Percentiles rank a stretch among this genome's conserved stretches.
phyloP scores from a whole-genome alignment of 2,329 filamentous ascomycete species.

The Calcarisporium arbuscula region DNA sequence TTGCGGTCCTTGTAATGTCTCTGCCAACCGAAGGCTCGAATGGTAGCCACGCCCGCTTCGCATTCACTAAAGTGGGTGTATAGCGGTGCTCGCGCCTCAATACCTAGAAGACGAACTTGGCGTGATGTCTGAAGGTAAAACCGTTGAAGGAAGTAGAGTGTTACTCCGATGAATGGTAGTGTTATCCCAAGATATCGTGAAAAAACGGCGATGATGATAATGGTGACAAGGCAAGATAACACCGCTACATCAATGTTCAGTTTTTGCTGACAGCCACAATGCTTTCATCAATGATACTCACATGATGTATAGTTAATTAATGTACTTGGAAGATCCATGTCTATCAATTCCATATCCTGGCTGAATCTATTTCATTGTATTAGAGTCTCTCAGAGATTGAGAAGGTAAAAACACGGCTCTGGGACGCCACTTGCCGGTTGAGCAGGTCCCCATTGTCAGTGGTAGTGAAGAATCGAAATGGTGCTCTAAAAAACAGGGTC shows the following conservation, averaged over 20 bases:
- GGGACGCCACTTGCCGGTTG: not conserved
- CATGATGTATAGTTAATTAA: not conserved
- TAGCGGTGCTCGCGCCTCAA: slow-evolving; percentile 45
- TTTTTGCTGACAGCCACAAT: not conserved
- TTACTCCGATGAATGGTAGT: slow-evolving; percentile 27
- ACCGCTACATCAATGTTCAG: not conserved
- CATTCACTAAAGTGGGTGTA: slow-evolving; percentile 33
- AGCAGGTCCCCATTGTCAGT: slow-evolving; percentile 1
- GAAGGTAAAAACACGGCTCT: not conserved
- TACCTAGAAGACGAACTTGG: slow-evolving; percentile 47
- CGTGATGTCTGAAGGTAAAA: slow-evolving; percentile 43
- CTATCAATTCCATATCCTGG: slow-evolving; percentile 2
- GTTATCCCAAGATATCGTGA: slow-evolving; percentile 20
- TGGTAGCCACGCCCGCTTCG: slow-evolving; percentile 16
- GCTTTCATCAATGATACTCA: not conserved
- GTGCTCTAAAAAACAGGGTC: not conserved
- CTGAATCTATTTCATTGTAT: not conserved
- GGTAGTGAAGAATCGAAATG: not conserved
- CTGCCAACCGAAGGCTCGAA: slow-evolving; percentile 19
- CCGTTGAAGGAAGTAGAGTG: slow-evolving; percentile 16
- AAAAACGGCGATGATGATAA: slow-evolving; percentile 5
- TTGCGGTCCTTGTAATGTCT: slow-evolving; percentile 32
- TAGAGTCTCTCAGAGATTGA: not conserved
- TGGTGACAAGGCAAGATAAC: not conserved
- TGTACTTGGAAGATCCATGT: not conserved